Percentiles rank a stretch among this genome's conserved stretches.
Conservation (phyloP, 2,329 filamentous ascomycete genomes). For the Hymenoscyphus albidus region DNA sequence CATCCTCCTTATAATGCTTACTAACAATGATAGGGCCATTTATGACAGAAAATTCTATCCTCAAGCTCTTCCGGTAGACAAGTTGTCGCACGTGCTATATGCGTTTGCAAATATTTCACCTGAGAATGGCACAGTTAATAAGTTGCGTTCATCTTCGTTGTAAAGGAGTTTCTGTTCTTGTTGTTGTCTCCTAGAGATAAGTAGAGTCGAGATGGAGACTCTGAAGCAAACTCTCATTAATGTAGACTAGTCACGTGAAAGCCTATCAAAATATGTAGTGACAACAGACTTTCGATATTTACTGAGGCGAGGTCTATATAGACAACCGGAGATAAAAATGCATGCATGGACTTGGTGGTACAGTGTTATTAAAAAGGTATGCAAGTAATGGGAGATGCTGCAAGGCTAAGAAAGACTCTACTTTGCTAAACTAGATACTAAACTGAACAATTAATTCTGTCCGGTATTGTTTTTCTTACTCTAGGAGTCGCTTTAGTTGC, state of each 20-base stretch:
- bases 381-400: background rate
- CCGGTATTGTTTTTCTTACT: background rate
- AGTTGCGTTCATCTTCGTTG: background rate
- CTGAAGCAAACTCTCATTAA: background rate
- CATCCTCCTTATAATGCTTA: background rate
- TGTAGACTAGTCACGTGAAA: background rate
- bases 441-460: background rate
- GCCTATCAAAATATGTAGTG: background rate
- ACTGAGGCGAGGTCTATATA: background rate
- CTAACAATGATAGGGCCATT: constrained; percentile 41
- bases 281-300: background rate
- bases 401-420: background rate
- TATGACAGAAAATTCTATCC: constrained; percentile 81
- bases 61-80: constrained; percentile 71
- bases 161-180: background rate
- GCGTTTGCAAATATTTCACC: constrained; percentile 79
- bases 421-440: background rate
- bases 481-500: background rate
- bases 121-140: constrained; percentile 67
- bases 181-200: background rate
- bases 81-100: constrained; percentile 83
- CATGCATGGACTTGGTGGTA: no score
- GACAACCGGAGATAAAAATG: background rate
- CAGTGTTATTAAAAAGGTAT: background rate
- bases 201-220: background rate